A percentile compares a stretch with the other conserved stretches of the same genome.
These are phyloP conservation scores for Candida andamanensis DNA, from an alignment of 805 yeast genomes.

Conservation along the genomic window DNA sequence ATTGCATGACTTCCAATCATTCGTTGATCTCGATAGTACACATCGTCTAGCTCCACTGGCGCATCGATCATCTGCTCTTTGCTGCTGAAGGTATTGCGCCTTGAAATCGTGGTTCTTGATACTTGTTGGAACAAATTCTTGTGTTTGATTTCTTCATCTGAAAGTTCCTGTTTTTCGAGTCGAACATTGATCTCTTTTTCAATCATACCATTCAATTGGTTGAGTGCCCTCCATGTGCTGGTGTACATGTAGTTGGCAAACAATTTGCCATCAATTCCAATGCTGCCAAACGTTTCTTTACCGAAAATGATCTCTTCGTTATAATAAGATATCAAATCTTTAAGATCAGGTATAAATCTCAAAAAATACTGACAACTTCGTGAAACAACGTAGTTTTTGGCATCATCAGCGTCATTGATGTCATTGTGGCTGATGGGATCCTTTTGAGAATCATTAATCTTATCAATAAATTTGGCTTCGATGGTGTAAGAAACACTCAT, in stretches of 20 bases:
- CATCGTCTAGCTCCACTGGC: slow-evolving; percentile 3
- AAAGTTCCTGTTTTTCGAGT: slow-evolving; percentile 21
- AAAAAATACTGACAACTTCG: slow-evolving; percentile 31
- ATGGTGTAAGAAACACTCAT: slow-evolving; percentile 47
- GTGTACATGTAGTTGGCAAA: slow-evolving; percentile 19
- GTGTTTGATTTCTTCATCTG: slow-evolving; percentile 25
- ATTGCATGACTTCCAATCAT: slow-evolving; percentile 26
- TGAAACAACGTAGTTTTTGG: slow-evolving; percentile 32
- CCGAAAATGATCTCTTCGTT: slow-evolving; percentile 21
- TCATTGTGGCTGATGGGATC: slow-evolving; percentile 28
- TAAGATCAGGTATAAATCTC: slow-evolving; percentile 35
- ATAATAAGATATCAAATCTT: slow-evolving; percentile 21
- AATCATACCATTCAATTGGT: slow-evolving; percentile 22
- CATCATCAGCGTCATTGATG: slow-evolving; percentile 31
- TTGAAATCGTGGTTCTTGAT: slow-evolving; percentile 3
- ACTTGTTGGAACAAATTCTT: slow-evolving; percentile 23
- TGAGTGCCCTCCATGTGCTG: slow-evolving; percentile 30
- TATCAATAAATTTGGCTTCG: slow-evolving; percentile 52
- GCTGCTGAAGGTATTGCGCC: slow-evolving; percentile 4
- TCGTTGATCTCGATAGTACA: slow-evolving; percentile 13
- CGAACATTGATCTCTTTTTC: slow-evolving; percentile 34
- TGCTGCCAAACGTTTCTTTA: slow-evolving; percentile 22
- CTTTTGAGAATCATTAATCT: slow-evolving; percentile 25
- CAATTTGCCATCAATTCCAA: slow-evolving; percentile 34
- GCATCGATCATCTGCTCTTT: slow-evolving; percentile 6